Evolutionary conservation across 2,329 filamentous ascomycete species (phyloP), one percentile per base, ranked within the genome.

Genomic region (Aureobasidium sp.): DNA sequence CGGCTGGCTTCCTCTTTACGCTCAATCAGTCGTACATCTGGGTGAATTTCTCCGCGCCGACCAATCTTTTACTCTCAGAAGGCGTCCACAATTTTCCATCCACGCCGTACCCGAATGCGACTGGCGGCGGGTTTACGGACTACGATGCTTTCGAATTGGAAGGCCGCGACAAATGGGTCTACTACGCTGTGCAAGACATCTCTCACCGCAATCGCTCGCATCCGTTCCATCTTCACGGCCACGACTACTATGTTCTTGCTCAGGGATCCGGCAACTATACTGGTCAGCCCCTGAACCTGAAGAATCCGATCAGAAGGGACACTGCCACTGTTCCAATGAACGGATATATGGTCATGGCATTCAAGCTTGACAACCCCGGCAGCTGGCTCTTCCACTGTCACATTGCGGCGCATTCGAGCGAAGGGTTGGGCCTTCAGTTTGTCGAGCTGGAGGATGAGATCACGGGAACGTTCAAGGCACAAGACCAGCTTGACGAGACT

Each of bases 331-430:
- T 73, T 22, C 63, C 64, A 2, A 61, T 60, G 1, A 60, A 58
- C 47, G 70, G 70, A 1, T 71, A 67, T 60, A 55, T 74, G 45
- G 66, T 71, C 8, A 45, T 73, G 16, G 71, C 70, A 17, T 72
- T 71, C 58, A 58, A 63, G 51, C 68, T 65, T 27, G 66, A 72
- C 54, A 74, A 74, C 57, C 70, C 71, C 2, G 71, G 71, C 3
- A 64, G 68, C 1, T 73, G 71, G 70, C n/a, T 35, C 11, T 12
- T 35, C 21, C 52, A 57, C 47, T 55, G 55, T 21, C 55, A 57
- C 32, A 55, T 57, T 8, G 55, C 47, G 6, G 55, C 53, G 55
- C 55, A 57, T 27, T 34, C 48, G 17, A 34, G 37, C 35, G 37
- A 55, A 34, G 53, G 53, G 7, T 34, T 55, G 6, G 34, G 21